Evolutionary conservation across 1,284 basidiomycete species (phyloP).

Genomic region (Bondarzewia mesenterica): DNA sequence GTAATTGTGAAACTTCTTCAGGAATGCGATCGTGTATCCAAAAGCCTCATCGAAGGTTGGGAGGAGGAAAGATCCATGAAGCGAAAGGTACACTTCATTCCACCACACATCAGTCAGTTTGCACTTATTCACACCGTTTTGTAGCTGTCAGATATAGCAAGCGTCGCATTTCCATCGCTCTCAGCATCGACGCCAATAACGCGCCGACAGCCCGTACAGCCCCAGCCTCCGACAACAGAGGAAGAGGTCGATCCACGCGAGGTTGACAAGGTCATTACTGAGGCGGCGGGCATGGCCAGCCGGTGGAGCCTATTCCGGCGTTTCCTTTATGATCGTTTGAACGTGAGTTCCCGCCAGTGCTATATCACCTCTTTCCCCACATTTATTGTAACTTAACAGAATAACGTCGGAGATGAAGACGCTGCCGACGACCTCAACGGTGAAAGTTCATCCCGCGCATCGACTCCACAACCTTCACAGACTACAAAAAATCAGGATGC

Average conservation of each 20-base stretch:
- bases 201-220: slow-evolving; percentile 30
- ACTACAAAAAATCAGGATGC: neutral
- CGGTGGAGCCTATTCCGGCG: slow-evolving; percentile 89
- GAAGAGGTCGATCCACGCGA: slow-evolving; percentile 82
- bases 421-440: neutral
- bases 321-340: slow-evolving; percentile 73
- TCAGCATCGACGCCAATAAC: slow-evolving; percentile 21
- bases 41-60: slow-evolving; percentile 78
- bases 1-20: slow-evolving; percentile 75
- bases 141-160: slow-evolving; percentile 24
- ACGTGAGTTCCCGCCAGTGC: slow-evolving; percentile 29
- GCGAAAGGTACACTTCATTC: slow-evolving; percentile 47
- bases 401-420: slow-evolving; percentile 12
- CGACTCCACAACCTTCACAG: too few species aligned
- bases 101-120: neutral
- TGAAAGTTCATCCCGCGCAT: too few species aligned
- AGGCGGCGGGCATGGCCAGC: slow-evolving; percentile 83
- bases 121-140: neutral
- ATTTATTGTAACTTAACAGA: slow-evolving; percentile 7
- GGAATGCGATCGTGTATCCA: slow-evolving; percentile 83
- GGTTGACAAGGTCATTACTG: slow-evolving; percentile 82
- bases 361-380: neutral
- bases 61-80: slow-evolving; percentile 77
- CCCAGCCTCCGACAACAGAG: slow-evolving; percentile 32
- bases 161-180: slow-evolving; percentile 12